Conservation (phyloP, 2,329 filamentous ascomycete species). For the Scortechinia acanthostroma region DNA sequence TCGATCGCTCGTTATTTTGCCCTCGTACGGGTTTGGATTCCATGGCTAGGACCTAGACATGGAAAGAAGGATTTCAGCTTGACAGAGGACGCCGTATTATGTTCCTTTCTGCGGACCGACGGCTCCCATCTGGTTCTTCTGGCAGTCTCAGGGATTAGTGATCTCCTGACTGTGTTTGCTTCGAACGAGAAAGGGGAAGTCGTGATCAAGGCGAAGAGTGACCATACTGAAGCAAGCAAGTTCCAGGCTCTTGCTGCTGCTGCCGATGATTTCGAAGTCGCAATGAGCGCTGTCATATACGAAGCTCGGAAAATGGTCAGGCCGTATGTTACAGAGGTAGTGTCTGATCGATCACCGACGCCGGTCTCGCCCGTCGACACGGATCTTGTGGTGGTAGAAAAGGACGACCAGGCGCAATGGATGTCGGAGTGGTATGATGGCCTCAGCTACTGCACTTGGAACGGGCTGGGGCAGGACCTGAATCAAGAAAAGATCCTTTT, state of each 20-base stretch:
- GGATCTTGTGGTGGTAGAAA: constrained; percentile 34
- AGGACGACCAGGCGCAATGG: constrained; percentile 56
- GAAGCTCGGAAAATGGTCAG: constrained; percentile 67
- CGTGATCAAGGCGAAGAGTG: constrained; percentile 65
- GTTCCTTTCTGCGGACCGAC: constrained; percentile 67
- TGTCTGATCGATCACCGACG: constrained; percentile 6
- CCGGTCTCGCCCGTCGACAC: constrained; percentile 8
- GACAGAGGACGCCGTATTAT: constrained; percentile 72
- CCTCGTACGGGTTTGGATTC: constrained; percentile 69
- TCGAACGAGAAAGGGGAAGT: constrained; percentile 61
- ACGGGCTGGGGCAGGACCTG: constrained; percentile 76
- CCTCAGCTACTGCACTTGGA: constrained; percentile 95
- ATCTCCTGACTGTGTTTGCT: constrained; percentile 65
- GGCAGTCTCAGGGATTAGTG: constrained; percentile 66
- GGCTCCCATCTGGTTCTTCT: constrained; percentile 74
- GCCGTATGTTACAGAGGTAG: constrained; percentile 29
- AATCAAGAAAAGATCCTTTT: constrained; percentile 73
- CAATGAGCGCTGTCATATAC: constrained; percentile 77
- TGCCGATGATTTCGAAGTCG: constrained; percentile 66
- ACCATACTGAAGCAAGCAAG: constrained; percentile 44
- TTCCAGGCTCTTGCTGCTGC: constrained; percentile 65
- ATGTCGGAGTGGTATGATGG: constrained; percentile 86
- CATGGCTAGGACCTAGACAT: constrained; percentile 86
- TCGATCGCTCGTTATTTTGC: constrained; percentile 60
- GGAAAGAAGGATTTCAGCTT: constrained; percentile 60